These are phyloP conservation scores for Colletotrichum destructivum DNA, from an alignment of 2,329 filamentous ascomycete species.

Conservation along the genomic window DNA sequence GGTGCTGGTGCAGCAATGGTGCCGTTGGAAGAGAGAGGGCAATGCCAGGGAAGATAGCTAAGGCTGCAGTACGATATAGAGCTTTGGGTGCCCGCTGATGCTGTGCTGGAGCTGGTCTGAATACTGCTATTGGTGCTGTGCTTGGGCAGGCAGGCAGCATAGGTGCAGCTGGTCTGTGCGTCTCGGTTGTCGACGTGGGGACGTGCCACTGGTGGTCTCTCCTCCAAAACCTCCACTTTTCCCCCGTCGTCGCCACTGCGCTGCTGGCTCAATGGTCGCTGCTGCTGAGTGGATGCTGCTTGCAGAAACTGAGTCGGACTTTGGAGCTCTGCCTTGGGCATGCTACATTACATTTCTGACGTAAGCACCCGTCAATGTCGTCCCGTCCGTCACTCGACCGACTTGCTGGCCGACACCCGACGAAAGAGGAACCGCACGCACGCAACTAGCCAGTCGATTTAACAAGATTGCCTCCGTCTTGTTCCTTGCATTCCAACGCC, in stretches of 20 bases:
- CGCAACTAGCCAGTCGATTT: neutral
- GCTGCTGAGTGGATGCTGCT: constrained; percentile 1
- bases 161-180: constrained; percentile 19
- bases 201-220: constrained; percentile 22
- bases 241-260: neutral
- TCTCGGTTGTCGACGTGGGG: constrained; percentile 11
- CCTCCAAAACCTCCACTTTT: constrained; percentile 1
- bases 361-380: constrained; percentile 5
- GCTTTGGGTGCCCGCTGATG: neutral
- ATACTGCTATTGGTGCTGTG: constrained; percentile 6
- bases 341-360: neutral
- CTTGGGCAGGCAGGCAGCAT: constrained; percentile 21
- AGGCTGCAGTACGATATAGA: constrained; percentile 7
- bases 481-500: constrained; percentile 4
- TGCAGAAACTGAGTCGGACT: constrained; percentile 15
- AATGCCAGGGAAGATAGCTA: neutral
- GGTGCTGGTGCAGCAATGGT: too few relatives aligned
- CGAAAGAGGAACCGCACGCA: neutral
- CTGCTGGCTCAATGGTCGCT: neutral
- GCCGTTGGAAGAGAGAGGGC: too few relatives aligned
- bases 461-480: neutral
- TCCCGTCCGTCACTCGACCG: neutral
- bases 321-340: neutral
- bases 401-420: neutral
- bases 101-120: neutral